Conservation (phyloP, 2,329 filamentous ascomycete genomes). For the Lithohypha guttulata region DNA sequence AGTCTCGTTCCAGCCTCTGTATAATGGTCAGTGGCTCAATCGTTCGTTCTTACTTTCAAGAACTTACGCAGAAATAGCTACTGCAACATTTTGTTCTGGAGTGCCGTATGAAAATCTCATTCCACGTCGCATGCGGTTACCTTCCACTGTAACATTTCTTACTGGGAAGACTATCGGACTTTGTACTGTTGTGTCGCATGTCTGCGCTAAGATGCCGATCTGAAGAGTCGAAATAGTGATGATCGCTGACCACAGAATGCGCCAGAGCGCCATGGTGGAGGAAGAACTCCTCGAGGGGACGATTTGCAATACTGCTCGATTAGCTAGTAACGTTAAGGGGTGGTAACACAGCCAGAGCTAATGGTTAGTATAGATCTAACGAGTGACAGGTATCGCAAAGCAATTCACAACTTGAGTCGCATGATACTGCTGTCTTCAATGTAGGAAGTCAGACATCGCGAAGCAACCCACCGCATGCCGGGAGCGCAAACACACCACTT, state of each 20-base stretch:
- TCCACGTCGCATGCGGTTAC: neutral
- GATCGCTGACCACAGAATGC: neutral
- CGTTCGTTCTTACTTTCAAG: neutral
- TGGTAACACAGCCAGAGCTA: too few relatives aligned
- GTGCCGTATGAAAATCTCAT: constrained; percentile 1
- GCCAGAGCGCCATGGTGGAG: neutral
- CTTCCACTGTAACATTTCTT: neutral
- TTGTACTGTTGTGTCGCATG: neutral
- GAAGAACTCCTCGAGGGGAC: too few relatives aligned
- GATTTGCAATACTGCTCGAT: too few relatives aligned
- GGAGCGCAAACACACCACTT: too few relatives aligned
- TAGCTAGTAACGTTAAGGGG: too few relatives aligned
- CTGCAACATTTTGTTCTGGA: neutral
- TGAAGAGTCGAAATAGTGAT: neutral
- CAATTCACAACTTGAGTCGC: too few relatives aligned
- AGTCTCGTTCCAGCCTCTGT: constrained; percentile 2
- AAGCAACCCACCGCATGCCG: too few relatives aligned
- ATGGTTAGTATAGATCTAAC: too few relatives aligned
- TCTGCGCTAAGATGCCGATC: neutral
- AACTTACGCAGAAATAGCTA: neutral
- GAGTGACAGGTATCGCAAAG: too few relatives aligned
- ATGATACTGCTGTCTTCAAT: too few relatives aligned
- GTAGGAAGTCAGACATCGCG: too few relatives aligned
- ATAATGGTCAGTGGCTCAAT: neutral
- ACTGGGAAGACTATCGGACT: constrained; percentile 2